Conservation (phyloP, 2,329 filamentous ascomycete genomes). For the Rutstroemia sp. region DNA sequence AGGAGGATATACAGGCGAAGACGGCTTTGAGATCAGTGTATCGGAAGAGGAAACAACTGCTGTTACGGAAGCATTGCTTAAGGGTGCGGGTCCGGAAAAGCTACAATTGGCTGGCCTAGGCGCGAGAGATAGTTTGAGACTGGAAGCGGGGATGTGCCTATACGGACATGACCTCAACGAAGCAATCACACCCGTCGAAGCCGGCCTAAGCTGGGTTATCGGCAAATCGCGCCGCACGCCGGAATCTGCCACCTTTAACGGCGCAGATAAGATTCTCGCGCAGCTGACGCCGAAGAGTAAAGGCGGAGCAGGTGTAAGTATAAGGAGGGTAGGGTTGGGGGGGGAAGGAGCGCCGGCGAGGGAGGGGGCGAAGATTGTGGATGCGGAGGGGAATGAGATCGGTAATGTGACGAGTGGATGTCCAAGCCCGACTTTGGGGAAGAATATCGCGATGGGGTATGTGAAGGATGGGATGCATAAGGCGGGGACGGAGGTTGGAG, state of each 20-base stretch:
- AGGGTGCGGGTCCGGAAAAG: constrained; percentile 46
- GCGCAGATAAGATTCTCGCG: constrained; percentile 66
- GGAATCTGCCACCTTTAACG: constrained; percentile 68
- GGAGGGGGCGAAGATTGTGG: constrained; percentile 75
- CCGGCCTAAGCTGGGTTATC: constrained; percentile 71
- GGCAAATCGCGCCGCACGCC: constrained; percentile 60
- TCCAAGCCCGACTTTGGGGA: constrained; percentile 75
- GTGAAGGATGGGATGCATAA: constrained; percentile 62
- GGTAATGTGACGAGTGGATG: constrained; percentile 84
- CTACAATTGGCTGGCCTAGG: constrained; percentile 82
- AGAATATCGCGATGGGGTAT: constrained; percentile 93
- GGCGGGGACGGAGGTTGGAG: constrained; percentile 57
- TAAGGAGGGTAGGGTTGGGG: constrained; percentile 72
- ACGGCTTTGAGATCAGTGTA: constrained; percentile 95
- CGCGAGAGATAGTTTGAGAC: constrained; percentile 81
- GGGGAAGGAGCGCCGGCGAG: constrained; percentile 83
- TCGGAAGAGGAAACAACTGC: constrained; percentile 55
- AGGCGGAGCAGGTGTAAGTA: constrained; percentile 60
- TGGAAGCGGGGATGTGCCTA: constrained; percentile 98
- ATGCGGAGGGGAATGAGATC: constrained; percentile 55
- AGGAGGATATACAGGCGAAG: constrained; percentile 94
- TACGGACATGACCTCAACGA: constrained; percentile 98
- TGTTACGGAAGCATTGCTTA: constrained; percentile 53
- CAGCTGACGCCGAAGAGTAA: constrained; percentile 70
- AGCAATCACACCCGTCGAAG: constrained; percentile 60